Percentiles rank a stretch among this genome's conserved stretches.
phyloP scores from a whole-genome alignment of 768 basidiomycete genomes.

The Russula abietina region DNA sequence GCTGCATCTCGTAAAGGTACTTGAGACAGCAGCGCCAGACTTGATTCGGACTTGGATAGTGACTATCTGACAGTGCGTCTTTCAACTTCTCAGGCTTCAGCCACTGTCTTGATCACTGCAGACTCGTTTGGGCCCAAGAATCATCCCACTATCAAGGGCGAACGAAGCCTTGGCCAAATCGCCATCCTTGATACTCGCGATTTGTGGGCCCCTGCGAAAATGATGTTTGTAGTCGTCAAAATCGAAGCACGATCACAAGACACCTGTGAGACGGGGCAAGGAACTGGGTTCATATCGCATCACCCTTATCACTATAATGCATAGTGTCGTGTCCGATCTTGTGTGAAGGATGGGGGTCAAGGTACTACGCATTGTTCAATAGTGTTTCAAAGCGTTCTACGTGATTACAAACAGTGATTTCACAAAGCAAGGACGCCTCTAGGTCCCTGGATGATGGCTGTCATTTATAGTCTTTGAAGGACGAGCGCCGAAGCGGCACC shows the following conservation, averaged over 20 bases:
- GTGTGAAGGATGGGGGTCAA: background rate
- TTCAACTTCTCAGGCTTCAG: background rate
- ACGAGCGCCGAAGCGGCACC: slow-evolving; percentile 90
- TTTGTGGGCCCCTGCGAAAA: background rate
- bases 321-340: too few species aligned
- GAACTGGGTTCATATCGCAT: too few species aligned
- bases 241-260: too few species aligned
- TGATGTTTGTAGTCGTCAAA: background rate
- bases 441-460: background rate
- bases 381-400: slow-evolving; percentile 3
- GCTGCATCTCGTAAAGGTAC: background rate
- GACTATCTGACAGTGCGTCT: background rate
- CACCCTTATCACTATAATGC: too few species aligned
- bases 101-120: background rate
- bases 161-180: too few species aligned
- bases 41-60: too few species aligned
- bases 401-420: slow-evolving; percentile 9
- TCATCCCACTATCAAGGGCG: too few species aligned
- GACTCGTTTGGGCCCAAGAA: too few species aligned
- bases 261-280: too few species aligned
- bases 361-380: background rate
- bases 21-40: too few species aligned
- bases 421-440: background rate
- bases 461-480: slow-evolving; percentile 66
- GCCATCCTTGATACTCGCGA: too few species aligned